These are phyloP conservation scores for Beauveria bassiana DNA, from an alignment of 2,329 filamentous ascomycete species.

Conservation along the genomic window DNA sequence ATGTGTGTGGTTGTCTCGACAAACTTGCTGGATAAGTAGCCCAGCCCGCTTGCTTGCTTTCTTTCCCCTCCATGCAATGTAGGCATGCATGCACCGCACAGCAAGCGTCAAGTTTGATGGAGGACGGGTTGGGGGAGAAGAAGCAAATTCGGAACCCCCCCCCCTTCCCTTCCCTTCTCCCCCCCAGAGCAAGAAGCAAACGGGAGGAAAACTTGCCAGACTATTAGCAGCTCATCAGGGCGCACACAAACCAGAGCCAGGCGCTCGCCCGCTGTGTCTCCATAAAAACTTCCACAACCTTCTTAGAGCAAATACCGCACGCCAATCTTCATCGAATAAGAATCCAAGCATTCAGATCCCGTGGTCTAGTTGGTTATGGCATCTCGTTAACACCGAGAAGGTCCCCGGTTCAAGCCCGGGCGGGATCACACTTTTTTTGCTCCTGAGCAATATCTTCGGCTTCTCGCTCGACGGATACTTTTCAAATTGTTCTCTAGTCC, in stretches of 20 bases:
- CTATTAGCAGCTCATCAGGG: too few species aligned
- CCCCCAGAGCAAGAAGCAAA: background rate
- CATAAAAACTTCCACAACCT: background rate
- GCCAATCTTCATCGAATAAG: background rate
- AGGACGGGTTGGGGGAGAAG: background rate
- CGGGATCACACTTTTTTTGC: constrained; percentile 11
- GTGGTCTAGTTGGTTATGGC: constrained; percentile 14
- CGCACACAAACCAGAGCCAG: background rate
- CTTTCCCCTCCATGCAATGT: too few species aligned
- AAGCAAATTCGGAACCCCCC: background rate
- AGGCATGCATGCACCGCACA: too few species aligned
- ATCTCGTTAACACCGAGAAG: constrained; percentile 13
- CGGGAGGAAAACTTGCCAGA: background rate
- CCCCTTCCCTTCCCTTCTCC: too few species aligned
- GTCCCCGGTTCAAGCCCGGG: constrained; percentile 13
- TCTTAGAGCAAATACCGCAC: background rate
- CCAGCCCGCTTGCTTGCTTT: too few species aligned
- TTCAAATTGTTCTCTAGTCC: constrained; percentile 4
- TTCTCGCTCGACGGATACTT: background rate
- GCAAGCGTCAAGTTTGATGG: background rate
- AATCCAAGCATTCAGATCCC: constrained; percentile 2
- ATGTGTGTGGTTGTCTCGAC: background rate
- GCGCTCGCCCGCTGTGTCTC: background rate
- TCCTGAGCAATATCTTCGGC: background rate
- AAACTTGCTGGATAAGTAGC: background rate